phyloP scores from a whole-genome alignment of 2,329 filamentous ascomycete species.

The Juglanconis juglandina region DNA sequence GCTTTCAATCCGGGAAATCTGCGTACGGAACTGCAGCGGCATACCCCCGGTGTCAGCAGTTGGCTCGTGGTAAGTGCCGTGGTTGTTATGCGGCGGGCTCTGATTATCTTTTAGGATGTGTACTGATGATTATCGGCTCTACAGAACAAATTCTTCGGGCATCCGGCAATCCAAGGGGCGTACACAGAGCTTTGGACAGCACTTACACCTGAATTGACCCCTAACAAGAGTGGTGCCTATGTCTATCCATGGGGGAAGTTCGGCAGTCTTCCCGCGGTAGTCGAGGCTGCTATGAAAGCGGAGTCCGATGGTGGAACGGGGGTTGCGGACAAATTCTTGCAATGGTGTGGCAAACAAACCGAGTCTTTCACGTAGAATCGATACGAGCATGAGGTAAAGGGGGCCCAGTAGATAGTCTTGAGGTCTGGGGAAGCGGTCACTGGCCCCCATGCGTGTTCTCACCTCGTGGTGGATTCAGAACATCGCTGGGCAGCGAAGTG shows the following conservation, averaged over 20 bases:
- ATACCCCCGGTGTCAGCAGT: neutral
- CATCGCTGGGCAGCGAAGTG: too few species aligned
- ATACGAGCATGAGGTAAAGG: too few species aligned
- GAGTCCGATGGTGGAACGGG: constrained; percentile 1
- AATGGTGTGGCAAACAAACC: constrained; percentile 3
- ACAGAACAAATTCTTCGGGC: neutral
- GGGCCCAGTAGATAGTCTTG: too few species aligned
- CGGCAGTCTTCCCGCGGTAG: neutral
- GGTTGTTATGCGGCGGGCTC: too few species aligned
- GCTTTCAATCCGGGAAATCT: constrained; percentile 26
- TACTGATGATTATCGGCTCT: neutral
- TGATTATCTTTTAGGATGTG: too few species aligned
- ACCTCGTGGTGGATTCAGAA: too few species aligned
- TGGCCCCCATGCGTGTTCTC: too few species aligned
- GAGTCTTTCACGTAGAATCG: neutral
- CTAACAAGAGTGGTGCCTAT: constrained; percentile 28
- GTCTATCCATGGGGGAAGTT: constrained; percentile 18
- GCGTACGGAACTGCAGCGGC: constrained; percentile 13
- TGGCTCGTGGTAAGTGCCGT: neutral
- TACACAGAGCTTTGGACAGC: constrained; percentile 48
- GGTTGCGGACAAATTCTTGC: neutral
- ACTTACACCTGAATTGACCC: constrained; percentile 39
- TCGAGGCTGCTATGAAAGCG: neutral
- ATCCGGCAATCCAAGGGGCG: constrained; percentile 34
- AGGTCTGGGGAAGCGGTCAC: too few species aligned